These are phyloP conservation scores for Yamadazyma aaseri DNA, from an alignment of 1,139 yeast genomes.

Conservation along the genomic window DNA sequence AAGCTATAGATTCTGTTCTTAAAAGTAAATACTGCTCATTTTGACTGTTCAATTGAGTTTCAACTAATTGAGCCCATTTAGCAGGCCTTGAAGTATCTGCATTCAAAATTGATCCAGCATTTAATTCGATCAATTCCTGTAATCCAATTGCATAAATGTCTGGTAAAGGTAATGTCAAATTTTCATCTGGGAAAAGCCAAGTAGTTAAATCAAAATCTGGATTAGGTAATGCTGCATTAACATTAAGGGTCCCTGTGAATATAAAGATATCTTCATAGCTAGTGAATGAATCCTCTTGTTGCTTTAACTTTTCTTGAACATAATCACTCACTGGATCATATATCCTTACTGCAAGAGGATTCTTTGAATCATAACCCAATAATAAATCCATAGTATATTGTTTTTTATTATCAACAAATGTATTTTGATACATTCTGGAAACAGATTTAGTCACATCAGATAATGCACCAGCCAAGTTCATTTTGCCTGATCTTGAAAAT, in stretches of 20 bases:
- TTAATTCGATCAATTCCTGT: slow-evolving; percentile 89
- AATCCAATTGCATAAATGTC: slow-evolving; percentile 85
- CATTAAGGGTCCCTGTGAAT: slow-evolving; percentile 84
- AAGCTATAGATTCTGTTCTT: slow-evolving; percentile 45
- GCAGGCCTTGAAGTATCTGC: slow-evolving; percentile 64
- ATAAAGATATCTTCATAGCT: slow-evolving; percentile 57
- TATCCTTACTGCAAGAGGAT: slow-evolving; percentile 66
- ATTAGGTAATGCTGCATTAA: slow-evolving; percentile 67
- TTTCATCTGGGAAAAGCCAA: slow-evolving; percentile 80
- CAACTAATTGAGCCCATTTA: slow-evolving; percentile 61
- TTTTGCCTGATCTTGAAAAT: slow-evolving; percentile 89
- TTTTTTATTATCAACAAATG: slow-evolving; percentile 88
- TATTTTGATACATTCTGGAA: slow-evolving; percentile 91
- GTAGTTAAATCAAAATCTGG: slow-evolving; percentile 55
- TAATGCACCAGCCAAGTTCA: slow-evolving; percentile 94
- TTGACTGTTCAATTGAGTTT: slow-evolving; percentile 51
- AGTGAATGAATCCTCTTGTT: slow-evolving; percentile 57
- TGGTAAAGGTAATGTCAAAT: slow-evolving; percentile 44
- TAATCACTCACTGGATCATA: slow-evolving; percentile 88
- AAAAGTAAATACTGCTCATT: slow-evolving; percentile 36
- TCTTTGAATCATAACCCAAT: slow-evolving; percentile 72
- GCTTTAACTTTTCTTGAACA: slow-evolving; percentile 60
- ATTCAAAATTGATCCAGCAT: slow-evolving; percentile 77
- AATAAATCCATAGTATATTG: slow-evolving; percentile 85
- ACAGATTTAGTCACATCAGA: slow-evolving; percentile 97